Percentiles rank a stretch among this genome's conserved stretches.
These are phyloP conservation scores for Geotrichum aggregatum DNA, from an alignment of 1,139 yeast species.

Conservation along the genomic window DNA sequence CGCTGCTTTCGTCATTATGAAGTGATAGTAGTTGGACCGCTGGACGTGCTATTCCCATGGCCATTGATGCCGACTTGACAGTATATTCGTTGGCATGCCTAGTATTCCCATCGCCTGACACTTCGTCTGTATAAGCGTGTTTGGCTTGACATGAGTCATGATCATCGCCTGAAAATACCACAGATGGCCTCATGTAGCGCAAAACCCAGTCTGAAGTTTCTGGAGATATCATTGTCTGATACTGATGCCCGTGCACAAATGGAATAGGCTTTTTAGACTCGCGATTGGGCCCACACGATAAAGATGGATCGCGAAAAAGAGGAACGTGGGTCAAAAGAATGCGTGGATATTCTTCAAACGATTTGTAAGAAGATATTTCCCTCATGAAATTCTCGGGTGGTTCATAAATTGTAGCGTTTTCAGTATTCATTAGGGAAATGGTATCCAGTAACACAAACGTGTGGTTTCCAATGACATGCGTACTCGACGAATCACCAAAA, in stretches of 20 bases:
- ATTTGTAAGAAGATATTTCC: conserved; percentile 29
- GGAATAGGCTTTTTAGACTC: conserved; percentile 58
- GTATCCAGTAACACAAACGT: conserved; percentile 75
- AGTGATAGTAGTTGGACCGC: conserved; percentile 80
- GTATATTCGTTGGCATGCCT: conserved; percentile 64
- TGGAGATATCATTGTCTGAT: conserved; percentile 67
- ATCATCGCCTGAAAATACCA: conserved; percentile 88
- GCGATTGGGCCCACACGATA: conserved; percentile 65
- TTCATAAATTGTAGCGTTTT: conserved; percentile 42
- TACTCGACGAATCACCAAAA: conserved; percentile 68
- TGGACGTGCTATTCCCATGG: conserved; percentile 80
- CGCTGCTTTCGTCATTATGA: conserved; percentile 20
- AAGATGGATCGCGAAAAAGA: conserved; percentile 52
- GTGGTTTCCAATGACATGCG: conserved; percentile 64
- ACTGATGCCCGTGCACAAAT: conserved; percentile 66
- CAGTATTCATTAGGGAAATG: conserved; percentile 62
- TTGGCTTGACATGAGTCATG: conserved; percentile 87
- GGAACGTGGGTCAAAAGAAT: conserved; percentile 80
- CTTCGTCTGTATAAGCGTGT: conserved; percentile 45
- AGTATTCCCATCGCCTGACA: conserved; percentile 23
- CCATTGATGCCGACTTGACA: conserved; percentile 86
- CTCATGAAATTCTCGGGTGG: conserved; percentile 45
- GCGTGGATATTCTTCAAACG: conserved; percentile 49
- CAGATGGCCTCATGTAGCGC: conserved; percentile 53
- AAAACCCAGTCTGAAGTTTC: conserved; percentile 57